Evolutionary conservation across 1,284 basidiomycete species (phyloP).

Genomic region (Xerocomus minutiporus): DNA sequence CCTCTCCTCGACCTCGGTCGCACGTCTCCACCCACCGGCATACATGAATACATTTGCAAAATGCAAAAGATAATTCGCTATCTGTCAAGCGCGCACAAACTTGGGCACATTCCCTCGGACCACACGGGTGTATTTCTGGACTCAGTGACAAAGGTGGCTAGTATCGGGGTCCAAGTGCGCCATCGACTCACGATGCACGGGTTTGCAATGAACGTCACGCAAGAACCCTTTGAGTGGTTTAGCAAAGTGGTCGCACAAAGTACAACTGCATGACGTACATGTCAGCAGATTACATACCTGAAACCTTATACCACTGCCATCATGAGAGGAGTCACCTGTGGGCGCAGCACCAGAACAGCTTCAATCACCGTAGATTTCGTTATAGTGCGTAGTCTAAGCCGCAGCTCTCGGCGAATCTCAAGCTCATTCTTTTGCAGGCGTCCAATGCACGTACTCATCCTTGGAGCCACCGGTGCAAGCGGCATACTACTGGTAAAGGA

Average conservation of each 20-base stretch:
- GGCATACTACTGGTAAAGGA: slow-evolving; percentile 54
- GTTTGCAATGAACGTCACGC: slow-evolving; percentile 89
- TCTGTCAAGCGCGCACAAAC: slow-evolving; percentile 52
- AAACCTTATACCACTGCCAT: too few species aligned
- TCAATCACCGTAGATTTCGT: too few species aligned
- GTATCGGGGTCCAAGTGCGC: slow-evolving; percentile 94
- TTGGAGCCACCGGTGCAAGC: slow-evolving; percentile 58
- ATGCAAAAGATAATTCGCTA: slow-evolving; percentile 49
- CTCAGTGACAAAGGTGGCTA: slow-evolving; percentile 74
- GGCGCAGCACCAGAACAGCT: background rate
- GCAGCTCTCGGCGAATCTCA: background rate
- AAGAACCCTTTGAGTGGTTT: slow-evolving; percentile 81
- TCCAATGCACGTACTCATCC: slow-evolving; percentile 42
- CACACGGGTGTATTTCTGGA: slow-evolving; percentile 78
- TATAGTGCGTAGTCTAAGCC: too few species aligned
- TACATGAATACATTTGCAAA: slow-evolving; percentile 75
- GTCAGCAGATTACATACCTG: too few species aligned
- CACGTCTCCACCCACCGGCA: slow-evolving; percentile 50
- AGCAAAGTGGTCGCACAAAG: slow-evolving; percentile 75
- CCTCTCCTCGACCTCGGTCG: slow-evolving; percentile 82
- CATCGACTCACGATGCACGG: slow-evolving; percentile 94
- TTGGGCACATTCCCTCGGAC: slow-evolving; percentile 51
- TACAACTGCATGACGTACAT: too few species aligned
- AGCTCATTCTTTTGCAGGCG: background rate
- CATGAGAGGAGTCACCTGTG: too few species aligned